These are phyloP conservation scores for Rhizopogon roseolus DNA, from an alignment of 768 basidiomycete genomes.

Conservation along the genomic window DNA sequence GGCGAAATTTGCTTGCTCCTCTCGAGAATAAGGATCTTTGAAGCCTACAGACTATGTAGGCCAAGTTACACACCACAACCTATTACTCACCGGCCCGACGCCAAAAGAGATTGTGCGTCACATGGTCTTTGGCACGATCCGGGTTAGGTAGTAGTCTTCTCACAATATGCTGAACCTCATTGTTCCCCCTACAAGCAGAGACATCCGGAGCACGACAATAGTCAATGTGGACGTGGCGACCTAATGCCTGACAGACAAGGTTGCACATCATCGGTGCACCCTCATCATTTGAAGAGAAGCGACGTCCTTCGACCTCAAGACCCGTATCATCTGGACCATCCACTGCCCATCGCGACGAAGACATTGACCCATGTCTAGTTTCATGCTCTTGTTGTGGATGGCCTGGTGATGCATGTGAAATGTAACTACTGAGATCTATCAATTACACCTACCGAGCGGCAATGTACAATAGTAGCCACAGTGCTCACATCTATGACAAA, in stretches of 20 bases:
- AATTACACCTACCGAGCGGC: conserved; percentile 38
- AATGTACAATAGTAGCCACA: conserved; percentile 59
- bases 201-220: conserved; percentile 42
- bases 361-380: conserved; percentile 62
- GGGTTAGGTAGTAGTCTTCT: conserved; percentile 43
- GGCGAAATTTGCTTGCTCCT: conserved; percentile 47
- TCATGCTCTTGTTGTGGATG: conserved; percentile 60
- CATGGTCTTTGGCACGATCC: conserved; percentile 42
- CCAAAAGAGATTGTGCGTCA: conserved; percentile 55
- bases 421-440: neutral
- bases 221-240: conserved; percentile 53
- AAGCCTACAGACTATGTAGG: conserved; percentile 35
- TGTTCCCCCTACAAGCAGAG: conserved; percentile 31
- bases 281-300: conserved; percentile 48
- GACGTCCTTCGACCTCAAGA: conserved; percentile 51
- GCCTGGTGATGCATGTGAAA: conserved; percentile 25
- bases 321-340: conserved; percentile 46
- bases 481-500: conserved; percentile 37
- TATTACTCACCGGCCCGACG: conserved; percentile 44
- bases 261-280: conserved; percentile 65
- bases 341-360: conserved; percentile 49
- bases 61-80: no score
- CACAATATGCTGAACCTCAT: conserved; percentile 43
- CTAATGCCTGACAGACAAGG: conserved; percentile 48
- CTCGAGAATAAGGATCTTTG: conserved; percentile 60